Percentiles rank a stretch among this genome's conserved stretches.
phyloP scores from a whole-genome alignment of 2,329 filamentous ascomycete genomes.

The Pseudogymnoascus sp. region DNA sequence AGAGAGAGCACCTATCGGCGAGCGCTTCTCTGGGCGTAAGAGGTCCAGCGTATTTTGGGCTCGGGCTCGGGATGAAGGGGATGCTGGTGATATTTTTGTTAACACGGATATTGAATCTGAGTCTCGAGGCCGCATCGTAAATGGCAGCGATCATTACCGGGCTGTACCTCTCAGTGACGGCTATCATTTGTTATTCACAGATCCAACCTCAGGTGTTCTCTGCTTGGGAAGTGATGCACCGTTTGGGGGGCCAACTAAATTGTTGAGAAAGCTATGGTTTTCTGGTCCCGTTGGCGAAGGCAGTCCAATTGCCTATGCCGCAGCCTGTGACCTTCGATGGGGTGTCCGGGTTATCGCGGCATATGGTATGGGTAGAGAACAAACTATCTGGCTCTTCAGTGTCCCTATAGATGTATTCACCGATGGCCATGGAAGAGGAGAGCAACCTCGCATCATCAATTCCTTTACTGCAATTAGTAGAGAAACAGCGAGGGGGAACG shows the following conservation, averaged over 20 bases:
- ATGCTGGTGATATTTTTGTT: slow-evolving; percentile 3
- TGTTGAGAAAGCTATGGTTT: slow-evolving; percentile 52
- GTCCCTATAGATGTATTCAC: slow-evolving; percentile 50
- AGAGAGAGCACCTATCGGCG: slow-evolving; percentile 21
- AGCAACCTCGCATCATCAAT: not conserved
- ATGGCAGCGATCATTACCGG: slow-evolving; percentile 48
- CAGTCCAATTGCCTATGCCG: slow-evolving; percentile 45
- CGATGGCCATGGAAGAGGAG: slow-evolving; percentile 21
- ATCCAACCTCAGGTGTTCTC: slow-evolving; percentile 47
- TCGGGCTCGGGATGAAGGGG: slow-evolving; percentile 14
- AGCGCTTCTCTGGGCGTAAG: slow-evolving; percentile 21
- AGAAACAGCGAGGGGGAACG: slow-evolving; percentile 14
- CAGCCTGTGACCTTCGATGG: slow-evolving; percentile 46
- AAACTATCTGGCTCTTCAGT: slow-evolving; percentile 50
- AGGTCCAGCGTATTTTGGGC: slow-evolving; percentile 22
- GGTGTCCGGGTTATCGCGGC: slow-evolving; percentile 52
- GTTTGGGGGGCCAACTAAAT: slow-evolving; percentile 43
- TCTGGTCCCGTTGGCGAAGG: slow-evolving; percentile 23
- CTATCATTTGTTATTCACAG: slow-evolving; percentile 55
- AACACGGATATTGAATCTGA: slow-evolving; percentile 12
- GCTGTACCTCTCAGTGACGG: slow-evolving; percentile 59
- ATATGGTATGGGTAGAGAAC: slow-evolving; percentile 37
- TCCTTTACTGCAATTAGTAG: not conserved
- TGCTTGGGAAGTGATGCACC: slow-evolving; percentile 56
- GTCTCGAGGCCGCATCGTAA: slow-evolving; percentile 13